phyloP scores from a whole-genome alignment of 2,329 filamentous ascomycete genomes.

The Beauveria scarabaeidicola region DNA sequence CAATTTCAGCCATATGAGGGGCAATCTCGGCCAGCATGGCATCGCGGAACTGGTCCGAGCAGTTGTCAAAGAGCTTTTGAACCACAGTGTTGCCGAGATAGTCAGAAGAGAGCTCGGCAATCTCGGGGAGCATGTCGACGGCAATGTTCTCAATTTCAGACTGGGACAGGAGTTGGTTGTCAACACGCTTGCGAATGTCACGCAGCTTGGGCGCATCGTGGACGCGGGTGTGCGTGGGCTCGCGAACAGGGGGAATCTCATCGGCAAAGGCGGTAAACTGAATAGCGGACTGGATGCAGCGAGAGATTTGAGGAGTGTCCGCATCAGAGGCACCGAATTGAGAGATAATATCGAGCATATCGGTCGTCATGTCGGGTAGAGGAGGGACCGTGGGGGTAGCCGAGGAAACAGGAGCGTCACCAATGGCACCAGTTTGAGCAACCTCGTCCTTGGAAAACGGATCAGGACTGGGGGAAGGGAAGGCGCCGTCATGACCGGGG shows the following conservation, averaged over 20 bases:
- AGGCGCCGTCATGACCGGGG: slow-evolving; percentile 78
- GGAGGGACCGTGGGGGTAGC: slow-evolving; percentile 59
- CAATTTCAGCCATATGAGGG: slow-evolving; percentile 90
- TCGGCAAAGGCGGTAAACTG: slow-evolving; percentile 62
- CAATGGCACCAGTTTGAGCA: slow-evolving; percentile 24
- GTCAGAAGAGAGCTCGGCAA: slow-evolving; percentile 88
- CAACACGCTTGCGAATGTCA: slow-evolving; percentile 94
- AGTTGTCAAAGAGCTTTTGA: slow-evolving; percentile 96
- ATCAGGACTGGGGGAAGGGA: slow-evolving; percentile 85
- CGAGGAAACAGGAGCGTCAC: slow-evolving; percentile 28
- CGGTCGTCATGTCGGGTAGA: slow-evolving; percentile 67
- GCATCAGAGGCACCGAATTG: slow-evolving; percentile 81
- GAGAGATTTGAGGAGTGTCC: slow-evolving; percentile 63
- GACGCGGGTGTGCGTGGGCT: slow-evolving; percentile 79
- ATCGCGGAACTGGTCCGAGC: slow-evolving; percentile 82
- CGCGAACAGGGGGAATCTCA: slow-evolving; percentile 82
- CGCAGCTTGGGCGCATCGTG: slow-evolving; percentile 91
- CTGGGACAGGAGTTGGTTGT: slow-evolving; percentile 81
- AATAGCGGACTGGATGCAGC: slow-evolving; percentile 69
- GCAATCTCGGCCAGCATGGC: slow-evolving; percentile 83
- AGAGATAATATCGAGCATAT: slow-evolving; percentile 78
- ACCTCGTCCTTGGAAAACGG: slow-evolving; percentile 56
- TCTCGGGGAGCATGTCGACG: slow-evolving; percentile 89
- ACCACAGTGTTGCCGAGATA: slow-evolving; percentile 99
- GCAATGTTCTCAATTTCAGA: slow-evolving; percentile 90